Evolutionary conservation across 345 rosid genomes (phyloP).

Genomic region (Acer negundo): DNA sequence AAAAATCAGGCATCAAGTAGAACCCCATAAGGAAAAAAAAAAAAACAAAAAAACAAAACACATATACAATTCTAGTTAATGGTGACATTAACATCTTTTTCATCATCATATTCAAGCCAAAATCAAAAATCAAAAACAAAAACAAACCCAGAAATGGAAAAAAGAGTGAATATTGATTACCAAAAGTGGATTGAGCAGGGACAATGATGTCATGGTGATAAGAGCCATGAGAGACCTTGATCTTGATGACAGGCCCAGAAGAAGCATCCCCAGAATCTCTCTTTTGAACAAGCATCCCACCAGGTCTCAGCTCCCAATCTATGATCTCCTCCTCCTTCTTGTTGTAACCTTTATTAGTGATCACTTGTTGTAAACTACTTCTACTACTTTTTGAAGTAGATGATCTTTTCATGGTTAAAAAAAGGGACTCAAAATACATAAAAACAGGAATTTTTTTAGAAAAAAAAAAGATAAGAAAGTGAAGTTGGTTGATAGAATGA

Average conservation of each 20-base stretch:
- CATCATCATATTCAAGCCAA: neutral
- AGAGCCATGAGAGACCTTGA: constrained; percentile 44
- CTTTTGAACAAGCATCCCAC: constrained; percentile 62
- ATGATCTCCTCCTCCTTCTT: constrained; percentile 25
- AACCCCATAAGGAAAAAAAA: neutral
- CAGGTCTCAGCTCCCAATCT: constrained; percentile 55
- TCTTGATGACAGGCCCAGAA: constrained; percentile 41
- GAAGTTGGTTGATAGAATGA: constrained; percentile 26
- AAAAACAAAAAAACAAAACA: neutral
- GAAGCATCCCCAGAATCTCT: constrained; percentile 33
- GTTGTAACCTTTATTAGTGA: constrained; percentile 10
- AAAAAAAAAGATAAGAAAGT: neutral
- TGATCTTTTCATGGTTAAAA: constrained; percentile 31
- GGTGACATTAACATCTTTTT: neutral
- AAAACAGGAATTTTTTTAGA: neutral
- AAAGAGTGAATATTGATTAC: constrained; percentile 15
- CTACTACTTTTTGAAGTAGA: constrained; percentile 25
- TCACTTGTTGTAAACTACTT: neutral
- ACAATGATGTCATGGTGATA: constrained; percentile 35
- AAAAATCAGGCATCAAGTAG: constrained; percentile 7
- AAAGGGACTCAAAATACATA: constrained; percentile 7
- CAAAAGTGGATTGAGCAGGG: constrained; percentile 51
- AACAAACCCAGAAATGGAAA: neutral
- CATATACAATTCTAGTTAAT: neutral
- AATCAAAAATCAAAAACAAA: neutral